Base-by-base conservation (phyloP, 805 yeast genomes). In the Barnettozyma pratensis region DNA sequence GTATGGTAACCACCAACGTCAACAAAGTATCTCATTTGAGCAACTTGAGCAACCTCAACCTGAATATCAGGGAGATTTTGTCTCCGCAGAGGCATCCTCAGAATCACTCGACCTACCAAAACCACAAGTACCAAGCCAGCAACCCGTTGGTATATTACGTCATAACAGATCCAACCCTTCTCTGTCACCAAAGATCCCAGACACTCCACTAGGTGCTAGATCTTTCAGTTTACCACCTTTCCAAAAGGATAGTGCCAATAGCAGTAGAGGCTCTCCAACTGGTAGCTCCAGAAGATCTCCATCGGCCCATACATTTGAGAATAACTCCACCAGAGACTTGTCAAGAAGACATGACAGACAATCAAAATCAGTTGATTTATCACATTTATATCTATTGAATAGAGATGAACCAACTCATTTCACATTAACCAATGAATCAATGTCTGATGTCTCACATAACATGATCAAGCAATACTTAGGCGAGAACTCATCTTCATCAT, bases 391-490 rank as follows among this genome's bases (percentile, higher is more conserved):
- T 50, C 51, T 66, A 44, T 54, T 64, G 56, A 67, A 63, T 43
- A 56, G 64, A 26, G 55, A 55, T 43, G 63, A 57, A 28, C 65
- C 67, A 8, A 51, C 69, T 7, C 73, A 66, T 49, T 61, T 56
- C 54, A 70, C 73, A 0, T 51, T 69, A 11, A 69, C 75, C 2
- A 67, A 65, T 46, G 74, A 71, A 54, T 58, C 64, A 10, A 60
- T 75, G 48, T 75, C 77, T 1, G 84, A 77, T 63, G 69, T 75
- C 47, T 71, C 76, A 36, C 85, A 81, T 50, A 74, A 72, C 57
- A 52, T 74, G 52, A 70, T 80, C 53, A 74, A 73, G 47, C 78
- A 72, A 53, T 77, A 78, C 57, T 63, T 81, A 47, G 84, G 85
- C n/a, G 67, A 68, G 34, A 72, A 74, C 52, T 67, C 75, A 25